Conservation (phyloP, 106 monocot genomes). For the Ottelia alismoides region DNA sequence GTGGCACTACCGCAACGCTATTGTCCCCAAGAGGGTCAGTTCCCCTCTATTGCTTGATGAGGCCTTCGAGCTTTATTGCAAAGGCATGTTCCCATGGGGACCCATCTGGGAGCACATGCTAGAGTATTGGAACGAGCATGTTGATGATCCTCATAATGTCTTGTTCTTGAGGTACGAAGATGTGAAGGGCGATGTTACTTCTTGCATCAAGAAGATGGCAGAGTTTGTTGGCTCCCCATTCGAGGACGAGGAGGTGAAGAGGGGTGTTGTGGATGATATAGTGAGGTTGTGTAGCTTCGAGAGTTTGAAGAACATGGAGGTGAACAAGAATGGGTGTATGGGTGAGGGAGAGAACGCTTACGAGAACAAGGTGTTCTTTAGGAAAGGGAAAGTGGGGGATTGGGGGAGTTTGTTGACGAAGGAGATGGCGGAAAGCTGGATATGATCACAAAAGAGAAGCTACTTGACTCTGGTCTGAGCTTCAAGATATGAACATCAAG, state of each 20-base stretch:
- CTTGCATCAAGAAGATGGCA: neutral
- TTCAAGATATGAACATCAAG: no score
- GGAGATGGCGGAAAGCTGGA: constrained; percentile 2
- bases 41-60: neutral
- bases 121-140: constrained; percentile 3
- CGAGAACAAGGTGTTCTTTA: constrained; percentile 3
- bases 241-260: constrained; percentile 1
- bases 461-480: neutral
- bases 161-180: constrained; percentile 6
- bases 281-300: constrained; percentile 5
- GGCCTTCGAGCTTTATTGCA: constrained; percentile 2
- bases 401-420: constrained; percentile 1
- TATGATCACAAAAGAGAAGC: constrained; percentile 2
- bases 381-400: constrained; percentile 2
- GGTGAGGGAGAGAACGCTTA: neutral
- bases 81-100: neutral
- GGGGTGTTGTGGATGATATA: neutral
- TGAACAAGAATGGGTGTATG: neutral
- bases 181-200: neutral
- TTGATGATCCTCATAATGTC: neutral
- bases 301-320: constrained; percentile 3
- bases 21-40: neutral
- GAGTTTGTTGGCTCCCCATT: constrained; percentile 7
- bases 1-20: neutral
- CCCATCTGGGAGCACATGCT: constrained; percentile 6